These are phyloP conservation scores for Ampelocalamus luodianensis DNA, from an alignment of 176 grass and related monocot genomes.

Conservation along the genomic window DNA sequence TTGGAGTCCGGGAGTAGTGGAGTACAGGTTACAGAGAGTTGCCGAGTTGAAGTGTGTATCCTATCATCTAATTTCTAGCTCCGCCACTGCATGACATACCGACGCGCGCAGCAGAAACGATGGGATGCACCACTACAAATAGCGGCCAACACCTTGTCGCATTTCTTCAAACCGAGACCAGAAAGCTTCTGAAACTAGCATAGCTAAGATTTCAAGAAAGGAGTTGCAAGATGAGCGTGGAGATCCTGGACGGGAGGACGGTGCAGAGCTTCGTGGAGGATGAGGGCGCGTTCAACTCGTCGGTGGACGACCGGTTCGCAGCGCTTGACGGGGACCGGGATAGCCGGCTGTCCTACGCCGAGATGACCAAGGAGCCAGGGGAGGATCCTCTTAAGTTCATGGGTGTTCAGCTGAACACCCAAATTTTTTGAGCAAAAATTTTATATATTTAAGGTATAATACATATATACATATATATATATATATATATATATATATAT, in stretches of 20 bases:
- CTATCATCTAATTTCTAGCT: too few species aligned
- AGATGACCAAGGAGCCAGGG: too few species aligned
- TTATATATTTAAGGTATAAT: too few species aligned
- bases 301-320: conserved; percentile 55
- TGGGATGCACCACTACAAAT: conserved; percentile 37
- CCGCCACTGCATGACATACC: too few species aligned
- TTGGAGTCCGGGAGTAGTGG: too few species aligned
- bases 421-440: too few species aligned
- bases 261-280: conserved; percentile 75
- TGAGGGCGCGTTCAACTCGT: conserved; percentile 60
- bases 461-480: too few species aligned
- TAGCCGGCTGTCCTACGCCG: conserved; percentile 65
- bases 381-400: too few species aligned
- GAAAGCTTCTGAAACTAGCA: background rate
- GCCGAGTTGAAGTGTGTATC: too few species aligned
- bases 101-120: background rate
- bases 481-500: too few species aligned
- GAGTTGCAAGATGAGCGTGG: conserved; percentile 64
- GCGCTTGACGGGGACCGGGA: conserved; percentile 65
- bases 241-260: conserved; percentile 66
- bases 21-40: too few species aligned
- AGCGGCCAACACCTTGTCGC: background rate
- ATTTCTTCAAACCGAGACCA: conserved; percentile 23
- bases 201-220: background rate
- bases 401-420: too few species aligned